These are phyloP conservation scores for Mycena vitilis DNA, from an alignment of 768 basidiomycete species.

Conservation along the genomic window DNA sequence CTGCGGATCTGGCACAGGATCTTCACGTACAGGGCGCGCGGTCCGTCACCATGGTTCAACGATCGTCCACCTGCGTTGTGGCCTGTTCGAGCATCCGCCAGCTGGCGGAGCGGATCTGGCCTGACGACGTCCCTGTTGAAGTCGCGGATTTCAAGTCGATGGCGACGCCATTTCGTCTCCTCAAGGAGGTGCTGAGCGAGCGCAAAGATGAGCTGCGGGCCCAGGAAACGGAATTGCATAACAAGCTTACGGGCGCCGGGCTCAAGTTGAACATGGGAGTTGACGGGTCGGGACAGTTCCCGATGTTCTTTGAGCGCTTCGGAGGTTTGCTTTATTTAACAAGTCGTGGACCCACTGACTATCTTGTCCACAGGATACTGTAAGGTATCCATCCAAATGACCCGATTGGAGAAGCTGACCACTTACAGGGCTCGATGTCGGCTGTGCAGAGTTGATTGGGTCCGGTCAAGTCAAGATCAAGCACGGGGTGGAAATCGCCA, in stretches of 20 bases:
- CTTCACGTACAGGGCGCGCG: conserved; percentile 45
- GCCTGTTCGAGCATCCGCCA: conserved; percentile 2
- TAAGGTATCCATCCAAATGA: background rate
- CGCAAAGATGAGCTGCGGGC: conserved; percentile 13
- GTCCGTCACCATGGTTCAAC: conserved; percentile 56
- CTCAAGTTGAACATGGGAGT: conserved; percentile 6
- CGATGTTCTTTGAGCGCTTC: conserved; percentile 19
- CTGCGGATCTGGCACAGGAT: conserved; percentile 54
- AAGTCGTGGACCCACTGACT: background rate
- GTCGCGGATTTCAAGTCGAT: conserved; percentile 36
- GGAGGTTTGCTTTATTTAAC: conserved; percentile 4
- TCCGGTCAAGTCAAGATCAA: conserved; percentile 69
- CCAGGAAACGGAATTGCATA: conserved; percentile 9
- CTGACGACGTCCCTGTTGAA: conserved; percentile 34
- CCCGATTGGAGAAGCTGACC: background rate
- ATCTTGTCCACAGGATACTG: conserved; percentile 10
- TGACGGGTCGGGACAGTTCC: conserved; percentile 12
- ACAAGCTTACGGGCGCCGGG: background rate
- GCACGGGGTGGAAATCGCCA: conserved; percentile 57
- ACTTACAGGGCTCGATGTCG: conserved; percentile 54
- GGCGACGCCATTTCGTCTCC: conserved; percentile 12
- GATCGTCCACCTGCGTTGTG: conserved; percentile 52
- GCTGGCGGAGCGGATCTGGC: conserved; percentile 22
- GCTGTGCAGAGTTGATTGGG: conserved; percentile 60
- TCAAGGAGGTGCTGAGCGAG: conserved; percentile 17